phyloP scores from a whole-genome alignment of 805 yeast genomes.

The Naumovozyma castellii region DNA sequence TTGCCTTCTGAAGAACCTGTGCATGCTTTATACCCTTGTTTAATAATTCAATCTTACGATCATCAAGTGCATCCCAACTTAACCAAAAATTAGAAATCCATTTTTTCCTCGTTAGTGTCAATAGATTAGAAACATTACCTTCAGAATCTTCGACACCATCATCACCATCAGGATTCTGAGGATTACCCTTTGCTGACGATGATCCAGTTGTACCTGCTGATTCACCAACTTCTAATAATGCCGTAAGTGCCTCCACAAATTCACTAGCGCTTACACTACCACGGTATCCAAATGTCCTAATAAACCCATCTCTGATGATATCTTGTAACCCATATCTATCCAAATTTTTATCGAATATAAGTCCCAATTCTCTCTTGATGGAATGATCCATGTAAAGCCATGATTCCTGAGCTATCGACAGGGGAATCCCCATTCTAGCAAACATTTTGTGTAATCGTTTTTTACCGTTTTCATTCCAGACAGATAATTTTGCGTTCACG shows the following conservation, averaged over 20 bases:
- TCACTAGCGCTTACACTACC: constrained; percentile 89
- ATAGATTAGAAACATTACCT: constrained; percentile 18
- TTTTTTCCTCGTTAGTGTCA: constrained; percentile 41
- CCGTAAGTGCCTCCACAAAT: constrained; percentile 80
- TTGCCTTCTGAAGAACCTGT: constrained; percentile 68
- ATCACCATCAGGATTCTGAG: constrained; percentile 19
- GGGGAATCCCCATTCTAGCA: constrained; percentile 92
- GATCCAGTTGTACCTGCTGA: constrained; percentile 5
- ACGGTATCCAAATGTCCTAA: constrained; percentile 76
- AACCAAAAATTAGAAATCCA: constrained; percentile 73
- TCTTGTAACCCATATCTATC: constrained; percentile 76
- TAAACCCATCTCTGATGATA: constrained; percentile 74
- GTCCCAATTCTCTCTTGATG: constrained; percentile 62
- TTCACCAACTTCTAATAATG: constrained; percentile 64
- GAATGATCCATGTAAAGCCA: constrained; percentile 86
- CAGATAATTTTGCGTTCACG: constrained; percentile 73
- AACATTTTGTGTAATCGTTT: constrained; percentile 80
- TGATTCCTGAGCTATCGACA: constrained; percentile 78
- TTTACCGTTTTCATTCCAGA: constrained; percentile 90
- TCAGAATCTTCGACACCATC: constrained; percentile 25
- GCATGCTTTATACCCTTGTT: constrained; percentile 67
- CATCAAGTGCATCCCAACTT: constrained; percentile 55
- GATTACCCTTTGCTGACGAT: constrained; percentile 16
- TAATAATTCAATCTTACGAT: constrained; percentile 30
- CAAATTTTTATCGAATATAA: constrained; percentile 59